Evolutionary conservation across 345 rosid genomes (phyloP).

Genomic region (Aquilaria yunnanensis): DNA sequence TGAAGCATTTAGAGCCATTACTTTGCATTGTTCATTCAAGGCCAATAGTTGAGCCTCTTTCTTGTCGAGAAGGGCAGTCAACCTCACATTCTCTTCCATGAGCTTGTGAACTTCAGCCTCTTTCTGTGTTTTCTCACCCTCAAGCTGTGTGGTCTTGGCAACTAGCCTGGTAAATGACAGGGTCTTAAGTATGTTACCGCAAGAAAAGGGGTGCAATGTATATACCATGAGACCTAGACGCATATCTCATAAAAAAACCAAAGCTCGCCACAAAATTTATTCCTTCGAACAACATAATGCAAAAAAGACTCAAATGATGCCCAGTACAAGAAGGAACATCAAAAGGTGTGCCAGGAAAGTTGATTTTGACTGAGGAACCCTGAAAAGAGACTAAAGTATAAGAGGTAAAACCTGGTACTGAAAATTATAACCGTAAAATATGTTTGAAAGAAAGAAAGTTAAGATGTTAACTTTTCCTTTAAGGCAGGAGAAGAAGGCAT

Average conservation of each 20-base stretch:
- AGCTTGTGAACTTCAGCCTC: conserved; percentile 86
- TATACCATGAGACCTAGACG: too few species aligned
- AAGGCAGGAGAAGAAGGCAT: too few species aligned
- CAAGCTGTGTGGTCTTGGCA: conserved; percentile 76
- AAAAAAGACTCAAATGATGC: conserved; percentile 7
- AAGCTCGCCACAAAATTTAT: too few species aligned
- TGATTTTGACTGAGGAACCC: too few species aligned
- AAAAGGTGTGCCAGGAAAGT: background rate
- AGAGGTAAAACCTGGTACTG: too few species aligned
- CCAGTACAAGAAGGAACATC: background rate
- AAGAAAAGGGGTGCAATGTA: too few species aligned
- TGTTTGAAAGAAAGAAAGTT: too few species aligned
- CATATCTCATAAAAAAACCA: too few species aligned
- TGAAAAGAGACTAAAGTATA: too few species aligned
- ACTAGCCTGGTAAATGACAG: conserved; percentile 43
- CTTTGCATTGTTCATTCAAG: conserved; percentile 95
- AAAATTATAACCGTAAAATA: too few species aligned
- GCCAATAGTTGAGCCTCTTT: conserved; percentile 94
- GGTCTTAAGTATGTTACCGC: too few species aligned
- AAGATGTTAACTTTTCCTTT: too few species aligned
- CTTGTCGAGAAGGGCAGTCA: conserved; percentile 84
- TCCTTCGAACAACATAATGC: background rate
- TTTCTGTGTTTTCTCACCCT: conserved; percentile 85
- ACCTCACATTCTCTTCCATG: conserved; percentile 86
- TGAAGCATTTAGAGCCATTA: conserved; percentile 80